phyloP scores from a whole-genome alignment of 2,329 filamentous ascomycete genomes.

The Calonectria pteridis region DNA sequence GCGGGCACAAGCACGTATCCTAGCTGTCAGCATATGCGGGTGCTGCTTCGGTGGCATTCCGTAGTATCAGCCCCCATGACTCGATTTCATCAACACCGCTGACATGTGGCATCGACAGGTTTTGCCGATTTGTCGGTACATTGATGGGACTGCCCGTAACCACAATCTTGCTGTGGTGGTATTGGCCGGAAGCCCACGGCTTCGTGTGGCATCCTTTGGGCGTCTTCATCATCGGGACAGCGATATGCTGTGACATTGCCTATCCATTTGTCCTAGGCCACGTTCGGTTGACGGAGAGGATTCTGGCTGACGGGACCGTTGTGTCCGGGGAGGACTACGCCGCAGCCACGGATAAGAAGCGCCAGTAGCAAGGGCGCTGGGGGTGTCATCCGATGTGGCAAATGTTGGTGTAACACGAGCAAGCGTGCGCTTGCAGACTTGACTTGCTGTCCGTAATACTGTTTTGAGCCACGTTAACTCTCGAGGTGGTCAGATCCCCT shows the following conservation, averaged over 20 bases:
- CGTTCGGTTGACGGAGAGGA: conserved; percentile 54
- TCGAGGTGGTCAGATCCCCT: background rate
- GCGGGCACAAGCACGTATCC: conserved; percentile 3
- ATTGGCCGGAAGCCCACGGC: conserved; percentile 64
- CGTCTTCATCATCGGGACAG: conserved; percentile 56
- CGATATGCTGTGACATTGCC: conserved; percentile 56
- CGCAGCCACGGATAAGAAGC: conserved; percentile 35
- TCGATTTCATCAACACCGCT: conserved; percentile 20
- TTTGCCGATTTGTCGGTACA: conserved; percentile 57
- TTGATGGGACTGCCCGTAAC: conserved; percentile 55
- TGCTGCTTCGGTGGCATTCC: background rate
- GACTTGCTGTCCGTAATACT: background rate
- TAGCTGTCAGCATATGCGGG: conserved; percentile 2
- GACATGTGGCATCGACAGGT: conserved; percentile 49
- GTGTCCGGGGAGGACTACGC: conserved; percentile 38
- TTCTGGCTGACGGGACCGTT: conserved; percentile 54
- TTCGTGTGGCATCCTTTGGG: conserved; percentile 59
- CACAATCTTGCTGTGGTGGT: conserved; percentile 60
- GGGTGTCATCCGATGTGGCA: background rate
- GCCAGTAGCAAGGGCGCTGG: conserved; percentile 20
- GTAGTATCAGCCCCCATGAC: conserved; percentile 1
- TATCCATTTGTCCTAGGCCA: conserved; percentile 59
- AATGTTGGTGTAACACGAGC: conserved; percentile 7
- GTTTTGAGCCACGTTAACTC: background rate
- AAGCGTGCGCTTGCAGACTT: background rate